Percentiles rank a stretch among this genome's conserved stretches.
phyloP scores from a whole-genome alignment of 176 grass and related monocot species.

The Lolium rigidum region DNA sequence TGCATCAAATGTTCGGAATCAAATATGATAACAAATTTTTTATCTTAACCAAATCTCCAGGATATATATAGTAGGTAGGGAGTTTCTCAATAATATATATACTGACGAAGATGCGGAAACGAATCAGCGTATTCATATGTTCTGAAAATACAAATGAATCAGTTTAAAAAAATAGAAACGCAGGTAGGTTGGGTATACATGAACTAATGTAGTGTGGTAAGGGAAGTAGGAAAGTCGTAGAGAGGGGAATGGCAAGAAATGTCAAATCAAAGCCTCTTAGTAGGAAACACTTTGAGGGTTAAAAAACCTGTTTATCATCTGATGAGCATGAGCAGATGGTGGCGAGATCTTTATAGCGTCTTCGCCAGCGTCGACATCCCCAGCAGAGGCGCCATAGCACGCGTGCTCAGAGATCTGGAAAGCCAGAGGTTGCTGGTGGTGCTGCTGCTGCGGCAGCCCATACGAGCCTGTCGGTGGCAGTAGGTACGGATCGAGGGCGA shows the following conservation, averaged over 20 bases:
- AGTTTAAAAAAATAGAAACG: neutral
- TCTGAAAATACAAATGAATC: neutral
- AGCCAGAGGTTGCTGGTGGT: neutral
- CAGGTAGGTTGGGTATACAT: neutral
- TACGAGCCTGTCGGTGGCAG: neutral
- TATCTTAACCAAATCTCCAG: neutral
- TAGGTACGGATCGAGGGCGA: constrained; percentile 30
- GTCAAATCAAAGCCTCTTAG: neutral
- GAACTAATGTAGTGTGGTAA: constrained; percentile 20
- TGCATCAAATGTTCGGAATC: constrained; percentile 43
- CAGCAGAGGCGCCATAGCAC: neutral
- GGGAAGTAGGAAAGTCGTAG: neutral
- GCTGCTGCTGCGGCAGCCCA: constrained; percentile 11
- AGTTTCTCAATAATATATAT: neutral
- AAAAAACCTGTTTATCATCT: constrained; percentile 53
- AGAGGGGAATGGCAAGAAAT: constrained; percentile 13
- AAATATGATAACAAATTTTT: neutral
- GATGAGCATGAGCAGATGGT: constrained; percentile 23
- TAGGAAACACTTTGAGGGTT: neutral
- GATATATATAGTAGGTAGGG: constrained; percentile 3
- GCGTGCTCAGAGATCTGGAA: constrained; percentile 47
- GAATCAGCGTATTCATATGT: neutral
- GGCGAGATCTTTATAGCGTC: constrained; percentile 45
- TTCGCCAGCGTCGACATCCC: constrained; percentile 5
- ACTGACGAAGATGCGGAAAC: neutral